Conservation (phyloP, 352 stramenopile genomes). For the Phytophthora litchii region DNA sequence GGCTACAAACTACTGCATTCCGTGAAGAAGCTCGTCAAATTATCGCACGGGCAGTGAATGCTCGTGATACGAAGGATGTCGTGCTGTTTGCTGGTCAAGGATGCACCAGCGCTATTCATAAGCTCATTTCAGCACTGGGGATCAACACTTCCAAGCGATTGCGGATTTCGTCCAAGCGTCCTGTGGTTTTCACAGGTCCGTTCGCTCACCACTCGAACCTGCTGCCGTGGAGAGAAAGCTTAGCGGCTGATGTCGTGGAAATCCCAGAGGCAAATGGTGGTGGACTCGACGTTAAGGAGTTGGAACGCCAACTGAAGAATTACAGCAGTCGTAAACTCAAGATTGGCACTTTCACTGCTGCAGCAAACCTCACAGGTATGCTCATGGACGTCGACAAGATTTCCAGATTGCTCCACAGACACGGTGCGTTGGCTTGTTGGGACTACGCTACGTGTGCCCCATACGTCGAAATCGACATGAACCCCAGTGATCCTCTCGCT, state of each 20-base stretch:
- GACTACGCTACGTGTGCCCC: conserved; percentile 96
- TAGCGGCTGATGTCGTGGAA: conserved; percentile 71
- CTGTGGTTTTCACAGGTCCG: conserved; percentile 92
- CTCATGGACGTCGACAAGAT: conserved; percentile 91
- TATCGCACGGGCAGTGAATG: conserved; percentile 88
- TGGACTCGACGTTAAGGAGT: conserved; percentile 61
- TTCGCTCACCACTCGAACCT: conserved; percentile 99
- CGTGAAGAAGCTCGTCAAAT: conserved; percentile 95
- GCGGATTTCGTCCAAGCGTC: conserved; percentile 36
- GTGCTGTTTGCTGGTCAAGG: conserved; percentile 95
- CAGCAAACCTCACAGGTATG: conserved; percentile 95
- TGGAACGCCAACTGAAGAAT: conserved; percentile 54
- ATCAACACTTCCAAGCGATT: conserved; percentile 39
- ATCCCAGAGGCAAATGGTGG: conserved; percentile 61
- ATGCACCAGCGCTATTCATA: conserved; percentile 83
- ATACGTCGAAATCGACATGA: conserved; percentile 96
- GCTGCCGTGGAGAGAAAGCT: conserved; percentile 95
- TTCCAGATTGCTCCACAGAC: conserved; percentile 87
- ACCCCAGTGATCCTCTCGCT: conserved; percentile 64
- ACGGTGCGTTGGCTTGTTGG: conserved; percentile 94
- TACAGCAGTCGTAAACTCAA: conserved; percentile 61
- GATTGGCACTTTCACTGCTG: conserved; percentile 93
- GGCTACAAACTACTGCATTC: conserved; percentile 92
- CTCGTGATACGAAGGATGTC: conserved; percentile 88
- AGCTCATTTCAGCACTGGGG: conserved; percentile 76